Evolutionary conservation across 1,139 yeast genomes (phyloP).

Genomic region (Candida frijolesensis): DNA sequence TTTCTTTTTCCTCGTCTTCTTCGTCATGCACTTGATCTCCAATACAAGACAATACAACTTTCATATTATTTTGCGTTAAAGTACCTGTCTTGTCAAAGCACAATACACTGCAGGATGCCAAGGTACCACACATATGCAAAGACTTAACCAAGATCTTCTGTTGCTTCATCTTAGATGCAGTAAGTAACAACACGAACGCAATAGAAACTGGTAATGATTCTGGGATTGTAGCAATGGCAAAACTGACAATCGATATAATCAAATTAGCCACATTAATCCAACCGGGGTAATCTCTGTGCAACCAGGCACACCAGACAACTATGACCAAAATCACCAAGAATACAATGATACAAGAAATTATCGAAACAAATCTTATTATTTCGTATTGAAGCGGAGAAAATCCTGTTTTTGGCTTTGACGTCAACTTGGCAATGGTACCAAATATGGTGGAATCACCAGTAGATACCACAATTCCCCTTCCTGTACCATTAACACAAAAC

Average conservation of each 20-base stretch:
- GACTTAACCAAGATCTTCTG: slow-evolving; percentile 33
- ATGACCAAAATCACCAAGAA: slow-evolving; percentile 24
- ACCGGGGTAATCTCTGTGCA: slow-evolving; percentile 27
- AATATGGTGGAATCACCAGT: slow-evolving; percentile 36
- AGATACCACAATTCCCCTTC: slow-evolving; percentile 33
- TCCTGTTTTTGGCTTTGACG: slow-evolving; percentile 31
- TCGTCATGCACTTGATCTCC: slow-evolving; percentile 23
- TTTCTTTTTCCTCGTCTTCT: slow-evolving; percentile 16
- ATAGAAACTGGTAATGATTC: slow-evolving; percentile 41
- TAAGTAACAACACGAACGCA: slow-evolving; percentile 34
- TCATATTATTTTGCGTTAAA: slow-evolving; percentile 36
- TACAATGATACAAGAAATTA: slow-evolving; percentile 25
- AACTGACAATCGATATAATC: slow-evolving; percentile 35
- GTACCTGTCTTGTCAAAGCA: slow-evolving; percentile 43
- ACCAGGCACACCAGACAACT: slow-evolving; percentile 52
- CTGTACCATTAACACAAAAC: slow-evolving; percentile 32
- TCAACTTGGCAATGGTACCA: slow-evolving; percentile 35
- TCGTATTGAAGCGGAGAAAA: slow-evolving; percentile 36
- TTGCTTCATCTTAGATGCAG: slow-evolving; percentile 33
- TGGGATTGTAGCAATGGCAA: slow-evolving; percentile 37
- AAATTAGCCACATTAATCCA: slow-evolving; percentile 37
- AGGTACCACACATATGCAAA: slow-evolving; percentile 31
- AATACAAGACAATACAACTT: slow-evolving; percentile 27
- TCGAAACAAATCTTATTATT: slow-evolving; percentile 29
- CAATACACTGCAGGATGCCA: slow-evolving; percentile 37